Percentiles rank a stretch among this genome's conserved stretches.
Conservation (phyloP, 1,284 basidiomycete species). For the Fistulina hepatica region DNA sequence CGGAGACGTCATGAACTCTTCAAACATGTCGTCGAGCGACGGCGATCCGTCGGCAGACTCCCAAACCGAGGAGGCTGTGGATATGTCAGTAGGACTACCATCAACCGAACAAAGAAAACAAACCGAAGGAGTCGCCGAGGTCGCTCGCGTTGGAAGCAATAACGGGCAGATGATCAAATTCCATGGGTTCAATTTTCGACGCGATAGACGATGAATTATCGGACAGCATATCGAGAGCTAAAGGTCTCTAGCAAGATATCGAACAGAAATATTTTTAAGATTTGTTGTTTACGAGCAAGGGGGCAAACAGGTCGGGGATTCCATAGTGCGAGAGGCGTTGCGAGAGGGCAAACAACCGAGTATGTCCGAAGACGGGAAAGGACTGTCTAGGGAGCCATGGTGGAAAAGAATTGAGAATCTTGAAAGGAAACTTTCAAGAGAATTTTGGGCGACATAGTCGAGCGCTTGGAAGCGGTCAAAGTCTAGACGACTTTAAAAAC, state of each 20-base stretch:
- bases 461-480: too few species aligned
- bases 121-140: neutral
- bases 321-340: constrained; percentile 16
- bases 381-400: constrained; percentile 31
- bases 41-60: constrained; percentile 10
- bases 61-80: neutral
- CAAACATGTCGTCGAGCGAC: constrained; percentile 5
- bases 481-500: too few species aligned
- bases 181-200: constrained; percentile 9
- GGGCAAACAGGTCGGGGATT: constrained; percentile 12
- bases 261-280: neutral
- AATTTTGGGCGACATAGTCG: constrained; percentile 13
- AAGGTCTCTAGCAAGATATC: constrained; percentile 1
- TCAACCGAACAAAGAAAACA: constrained; percentile 10
- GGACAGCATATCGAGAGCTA: constrained; percentile 1
- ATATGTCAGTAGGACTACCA: neutral
- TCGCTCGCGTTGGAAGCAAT: neutral
- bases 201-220: constrained; percentile 6
- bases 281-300: neutral
- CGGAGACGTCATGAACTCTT: constrained; percentile 10
- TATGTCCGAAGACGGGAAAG: constrained; percentile 33
- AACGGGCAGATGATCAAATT: constrained; percentile 12
- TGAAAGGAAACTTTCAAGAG: constrained; percentile 33
- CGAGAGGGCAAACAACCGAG: constrained; percentile 9
- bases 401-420: constrained; percentile 19